Percentiles rank a stretch among this genome's conserved stretches.
phyloP scores from a whole-genome alignment of 192 early-diverging fungal species.

The Entomortierella parvispora region DNA sequence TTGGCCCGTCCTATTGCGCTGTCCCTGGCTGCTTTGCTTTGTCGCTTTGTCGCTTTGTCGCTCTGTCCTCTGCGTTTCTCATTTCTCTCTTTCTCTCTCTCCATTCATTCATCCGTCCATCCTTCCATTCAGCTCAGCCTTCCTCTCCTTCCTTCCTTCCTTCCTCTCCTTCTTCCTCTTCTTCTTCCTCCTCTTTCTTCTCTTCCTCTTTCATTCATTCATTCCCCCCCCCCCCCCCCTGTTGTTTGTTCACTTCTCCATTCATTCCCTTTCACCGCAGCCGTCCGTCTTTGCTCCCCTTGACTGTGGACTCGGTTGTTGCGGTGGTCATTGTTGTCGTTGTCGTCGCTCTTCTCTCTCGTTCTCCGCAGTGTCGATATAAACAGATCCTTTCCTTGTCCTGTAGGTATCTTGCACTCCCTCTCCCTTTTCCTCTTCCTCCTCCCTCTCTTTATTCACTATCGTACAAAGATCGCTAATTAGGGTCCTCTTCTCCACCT shows the following conservation, averaged over 20 bases:
- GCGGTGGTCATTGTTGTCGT: too few relatives aligned
- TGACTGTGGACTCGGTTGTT: too few relatives aligned
- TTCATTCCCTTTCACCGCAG: neutral
- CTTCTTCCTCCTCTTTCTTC: neutral
- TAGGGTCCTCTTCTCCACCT: slow-evolving; percentile 19
- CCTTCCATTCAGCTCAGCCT: neutral
- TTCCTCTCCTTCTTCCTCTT: neutral
- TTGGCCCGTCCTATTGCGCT: too few relatives aligned
- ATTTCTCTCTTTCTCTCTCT: neutral
- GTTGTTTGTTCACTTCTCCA: neutral
- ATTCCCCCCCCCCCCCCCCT: neutral
- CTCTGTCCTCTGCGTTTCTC: neutral
- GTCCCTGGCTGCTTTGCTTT: too few relatives aligned
- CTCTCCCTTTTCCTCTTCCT: neutral
- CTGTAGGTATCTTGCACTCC: neutral
- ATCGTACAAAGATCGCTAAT: too few relatives aligned
- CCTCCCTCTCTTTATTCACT: neutral
- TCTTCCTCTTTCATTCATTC: neutral
- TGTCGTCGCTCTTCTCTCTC: too few relatives aligned
- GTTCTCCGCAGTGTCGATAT: too few relatives aligned
- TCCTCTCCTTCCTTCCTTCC: neutral
- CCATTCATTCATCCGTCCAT: neutral
- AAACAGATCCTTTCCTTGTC: too few relatives aligned
- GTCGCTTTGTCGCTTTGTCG: too few relatives aligned
- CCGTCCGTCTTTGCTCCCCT: too few relatives aligned